phyloP scores from a whole-genome alignment of 257 asterid species.

The Perilla frutescens region DNA sequence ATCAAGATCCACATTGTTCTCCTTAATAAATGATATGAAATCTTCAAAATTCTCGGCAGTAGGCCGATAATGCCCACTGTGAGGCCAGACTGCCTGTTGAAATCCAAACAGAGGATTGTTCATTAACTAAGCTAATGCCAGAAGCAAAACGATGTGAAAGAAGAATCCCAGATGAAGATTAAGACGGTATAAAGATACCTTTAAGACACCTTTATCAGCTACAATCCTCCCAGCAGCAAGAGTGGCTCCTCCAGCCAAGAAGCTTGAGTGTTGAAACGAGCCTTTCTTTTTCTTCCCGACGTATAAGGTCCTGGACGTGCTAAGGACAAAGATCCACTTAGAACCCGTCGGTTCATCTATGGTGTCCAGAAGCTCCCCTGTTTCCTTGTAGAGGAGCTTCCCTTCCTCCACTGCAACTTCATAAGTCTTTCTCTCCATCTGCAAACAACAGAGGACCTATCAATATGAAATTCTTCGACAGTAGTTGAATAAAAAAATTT shows the following conservation, averaged over 20 bases:
- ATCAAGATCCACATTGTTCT: conserved; percentile 67
- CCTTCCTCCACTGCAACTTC: conserved; percentile 80
- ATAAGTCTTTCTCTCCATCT: conserved; percentile 89
- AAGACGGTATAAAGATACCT: conserved; percentile 53
- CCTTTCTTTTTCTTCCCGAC: conserved; percentile 90
- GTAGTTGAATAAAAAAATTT: neutral
- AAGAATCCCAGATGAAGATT: neutral
- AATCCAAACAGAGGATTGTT: conserved; percentile 8
- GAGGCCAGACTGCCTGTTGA: conserved; percentile 96
- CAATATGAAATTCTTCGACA: conserved; percentile 1
- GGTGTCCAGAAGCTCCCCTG: conserved; percentile 69
- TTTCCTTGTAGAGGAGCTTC: conserved; percentile 62
- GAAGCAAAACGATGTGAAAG: neutral
- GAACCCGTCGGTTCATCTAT: conserved; percentile 63
- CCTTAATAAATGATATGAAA: conserved; percentile 65
- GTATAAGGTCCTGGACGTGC: conserved; percentile 77
- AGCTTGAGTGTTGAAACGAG: conserved; percentile 89
- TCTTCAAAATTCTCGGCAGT: conserved; percentile 89
- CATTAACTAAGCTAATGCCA: conserved; percentile 11
- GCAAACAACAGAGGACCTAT: conserved; percentile 14
- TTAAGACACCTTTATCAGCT: conserved; percentile 71
- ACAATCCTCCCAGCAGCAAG: conserved; percentile 92
- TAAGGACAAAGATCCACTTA: conserved; percentile 95
- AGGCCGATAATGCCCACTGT: conserved; percentile 93
- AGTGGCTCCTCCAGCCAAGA: conserved; percentile 97